Base-by-base conservation (phyloP, 192 early-diverging fungal species). In the Coemansia sp. region DNA sequence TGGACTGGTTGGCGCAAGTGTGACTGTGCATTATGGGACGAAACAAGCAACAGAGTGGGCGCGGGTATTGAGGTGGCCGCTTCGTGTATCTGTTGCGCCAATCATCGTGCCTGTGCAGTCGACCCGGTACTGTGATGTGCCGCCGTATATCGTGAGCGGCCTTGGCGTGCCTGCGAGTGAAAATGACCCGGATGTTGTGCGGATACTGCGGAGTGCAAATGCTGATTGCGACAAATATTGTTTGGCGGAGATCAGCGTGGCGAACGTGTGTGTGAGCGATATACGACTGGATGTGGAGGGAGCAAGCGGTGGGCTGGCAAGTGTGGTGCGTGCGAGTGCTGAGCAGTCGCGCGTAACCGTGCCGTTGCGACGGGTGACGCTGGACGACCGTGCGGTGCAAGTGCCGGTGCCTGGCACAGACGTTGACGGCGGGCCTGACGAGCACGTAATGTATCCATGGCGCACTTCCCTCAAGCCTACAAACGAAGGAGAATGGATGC, bases 371-470 rank as follows among this genome's bases (percentile, higher is more conserved):
- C 71, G 71, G 4, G 67, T 70, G 2, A 10, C 15, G 9, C 51
- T 79, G 37, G 17, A 24, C 25, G 47, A 48, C 8, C 12, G 52
- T 3, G 48, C 42, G 1, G 24, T 58, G 23, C 21, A 17, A 4
- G 46, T 64, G 38, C 63, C 76, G 9, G 57, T 79, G 2, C 76
- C 76, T 10, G 76, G 76, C 1, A 24, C 63, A 11, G 76, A 79
- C 24, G 76, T 65, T 17, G 59, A 73, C n/a, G 76, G 71, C 40
- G 68, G 68, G 3, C 64, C 71, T 2, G 76, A 79, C 31, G 42
- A 40, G 9, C 23, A 64, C 0, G 34, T 70, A 23, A 61, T 67
- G 21, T 79, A 79, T 50, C 61, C 76, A 7, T 79, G 76, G 76
- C 70, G 70, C n/a, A 38, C 51, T 3, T 10, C 61, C 10, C 54